Evolutionary conservation across 768 basidiomycete species (phyloP).

Genomic region (Leccinum imitatum): DNA sequence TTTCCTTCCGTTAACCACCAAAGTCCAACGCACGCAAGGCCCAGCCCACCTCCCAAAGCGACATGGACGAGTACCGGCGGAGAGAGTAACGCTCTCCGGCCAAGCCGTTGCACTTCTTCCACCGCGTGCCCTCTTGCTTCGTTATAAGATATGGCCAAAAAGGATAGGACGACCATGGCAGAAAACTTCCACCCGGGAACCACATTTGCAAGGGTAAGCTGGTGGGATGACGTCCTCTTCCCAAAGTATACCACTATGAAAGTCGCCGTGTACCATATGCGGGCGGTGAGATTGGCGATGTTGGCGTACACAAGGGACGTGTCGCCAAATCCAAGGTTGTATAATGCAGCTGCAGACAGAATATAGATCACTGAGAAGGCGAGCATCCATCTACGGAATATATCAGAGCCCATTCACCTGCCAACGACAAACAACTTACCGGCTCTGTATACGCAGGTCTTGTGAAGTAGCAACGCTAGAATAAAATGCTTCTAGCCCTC

Average conservation of each 20-base stretch:
- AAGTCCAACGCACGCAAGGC: conserved; percentile 24
- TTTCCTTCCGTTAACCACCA: conserved; percentile 34
- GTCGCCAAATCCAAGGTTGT: conserved; percentile 56
- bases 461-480: conserved; percentile 68
- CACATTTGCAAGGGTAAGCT: conserved; percentile 12
- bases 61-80: conserved; percentile 25
- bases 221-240: conserved; percentile 14
- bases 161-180: conserved; percentile 23
- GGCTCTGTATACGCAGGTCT: conserved; percentile 70
- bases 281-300: conserved; percentile 58
- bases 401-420: conserved; percentile 1
- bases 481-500: conserved; percentile 88
- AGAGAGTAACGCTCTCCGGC: conserved; percentile 23
- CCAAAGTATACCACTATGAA: conserved; percentile 53
- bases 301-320: conserved; percentile 76
- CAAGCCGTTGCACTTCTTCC: conserved; percentile 15
- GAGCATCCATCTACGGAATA: conserved; percentile 64
- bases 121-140: conserved; percentile 15
- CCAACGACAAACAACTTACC: conserved; percentile 35
- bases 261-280: conserved; percentile 58
- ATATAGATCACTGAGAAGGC: conserved; percentile 71
- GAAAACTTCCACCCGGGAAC: conserved; percentile 31
- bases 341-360: conserved; percentile 45
- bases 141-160: conserved; percentile 21
- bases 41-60: conserved; percentile 25